phyloP scores from a whole-genome alignment of 1,284 basidiomycete species.

The Papiliotrema nemorosa region DNA sequence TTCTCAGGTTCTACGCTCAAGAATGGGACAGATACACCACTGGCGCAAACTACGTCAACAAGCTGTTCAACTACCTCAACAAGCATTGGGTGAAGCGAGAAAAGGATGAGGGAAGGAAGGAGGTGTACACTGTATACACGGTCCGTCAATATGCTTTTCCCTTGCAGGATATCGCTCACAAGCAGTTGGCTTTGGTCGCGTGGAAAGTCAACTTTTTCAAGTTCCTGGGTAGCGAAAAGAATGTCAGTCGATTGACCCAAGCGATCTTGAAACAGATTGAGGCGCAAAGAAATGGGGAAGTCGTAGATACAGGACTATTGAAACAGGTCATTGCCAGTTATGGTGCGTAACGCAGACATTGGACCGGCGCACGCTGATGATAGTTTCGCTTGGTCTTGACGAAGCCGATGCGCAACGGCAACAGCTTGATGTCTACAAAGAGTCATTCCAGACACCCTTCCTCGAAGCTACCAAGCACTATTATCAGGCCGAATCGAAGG shows the following conservation, averaged over 20 bases:
- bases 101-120: conserved; percentile 94
- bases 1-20: conserved; percentile 84
- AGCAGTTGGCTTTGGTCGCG: conserved; percentile 85
- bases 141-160: conserved; percentile 55
- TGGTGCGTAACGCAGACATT: conserved; percentile 41
- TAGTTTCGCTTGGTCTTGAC: conserved; percentile 90
- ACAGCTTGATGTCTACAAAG: conserved; percentile 83
- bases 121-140: conserved; percentile 93
- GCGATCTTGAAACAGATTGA: conserved; percentile 87
- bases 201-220: conserved; percentile 93
- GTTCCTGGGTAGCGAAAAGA: conserved; percentile 62
- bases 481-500: conserved; percentile 86
- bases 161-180: neutral
- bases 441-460: conserved; percentile 87
- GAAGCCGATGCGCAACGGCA: conserved; percentile 61
- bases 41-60: conserved; percentile 92
- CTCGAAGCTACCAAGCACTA: conserved; percentile 83
- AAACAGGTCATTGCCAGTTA: conserved; percentile 97
- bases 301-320: conserved; percentile 86
- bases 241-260: conserved; percentile 72
- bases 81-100: conserved; percentile 99
- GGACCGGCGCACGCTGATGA: neutral
- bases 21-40: conserved; percentile 98
- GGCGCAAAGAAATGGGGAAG: conserved; percentile 89
- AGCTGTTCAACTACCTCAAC: conserved; percentile 94